phyloP scores from a whole-genome alignment of 108 stramenopile species.

The Cylindrotheca fusiformis region DNA sequence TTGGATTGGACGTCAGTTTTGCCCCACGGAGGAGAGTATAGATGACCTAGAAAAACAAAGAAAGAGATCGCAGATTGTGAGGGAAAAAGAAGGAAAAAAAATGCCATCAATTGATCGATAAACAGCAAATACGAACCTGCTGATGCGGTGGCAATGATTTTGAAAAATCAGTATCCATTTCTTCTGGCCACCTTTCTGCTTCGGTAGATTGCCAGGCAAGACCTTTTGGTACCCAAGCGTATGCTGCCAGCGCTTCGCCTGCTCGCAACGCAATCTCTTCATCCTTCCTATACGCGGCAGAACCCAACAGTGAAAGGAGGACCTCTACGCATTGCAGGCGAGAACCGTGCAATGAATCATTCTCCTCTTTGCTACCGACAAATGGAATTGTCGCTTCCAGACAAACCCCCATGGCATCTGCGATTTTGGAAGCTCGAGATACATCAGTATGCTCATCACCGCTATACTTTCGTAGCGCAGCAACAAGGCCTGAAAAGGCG shows the following conservation, averaged over 20 bases:
- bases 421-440: slow-evolving; percentile 38
- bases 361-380: slow-evolving; percentile 23
- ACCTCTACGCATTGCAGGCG: slow-evolving; percentile 57
- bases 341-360: slow-evolving; percentile 36
- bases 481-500: slow-evolving; percentile 34
- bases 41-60: slow-evolving; percentile 25
- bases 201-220: slow-evolving; percentile 15
- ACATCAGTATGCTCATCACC: slow-evolving; percentile 63
- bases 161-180: slow-evolving; percentile 47
- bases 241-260: slow-evolving; percentile 74
- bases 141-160: slow-evolving; percentile 58
- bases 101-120: background rate
- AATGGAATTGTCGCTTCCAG: slow-evolving; percentile 59
- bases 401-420: slow-evolving; percentile 51
- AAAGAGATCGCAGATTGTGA: too few relatives aligned
- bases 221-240: slow-evolving; percentile 32
- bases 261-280: slow-evolving; percentile 66
- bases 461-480: slow-evolving; percentile 49
- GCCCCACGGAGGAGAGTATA: slow-evolving; percentile 54
- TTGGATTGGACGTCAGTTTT: slow-evolving; percentile 45
- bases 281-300: slow-evolving; percentile 63
- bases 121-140: too few relatives aligned
- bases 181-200: slow-evolving; percentile 40
- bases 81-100: background rate
- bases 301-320: slow-evolving; percentile 61